These are phyloP conservation scores for Coemansia sp. DNA, from an alignment of 192 early-diverging fungal species.

Conservation along the genomic window DNA sequence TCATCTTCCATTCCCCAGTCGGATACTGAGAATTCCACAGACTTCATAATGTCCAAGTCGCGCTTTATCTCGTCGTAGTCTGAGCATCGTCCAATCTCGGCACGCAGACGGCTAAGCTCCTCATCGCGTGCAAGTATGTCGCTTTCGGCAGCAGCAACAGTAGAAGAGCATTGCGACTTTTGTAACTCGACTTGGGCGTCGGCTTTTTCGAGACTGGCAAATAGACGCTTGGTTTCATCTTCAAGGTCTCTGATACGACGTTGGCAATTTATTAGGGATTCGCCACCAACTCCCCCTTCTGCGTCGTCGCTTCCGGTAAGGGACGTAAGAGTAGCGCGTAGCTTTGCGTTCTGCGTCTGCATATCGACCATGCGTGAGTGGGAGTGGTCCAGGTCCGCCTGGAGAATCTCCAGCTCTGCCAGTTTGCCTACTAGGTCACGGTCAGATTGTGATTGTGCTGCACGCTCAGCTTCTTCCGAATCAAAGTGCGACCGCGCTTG, in stretches of 20 bases:
- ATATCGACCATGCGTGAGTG: constrained; percentile 67
- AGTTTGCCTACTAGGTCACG: constrained; percentile 77
- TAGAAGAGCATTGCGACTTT: constrained; percentile 8
- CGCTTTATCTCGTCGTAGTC: constrained; percentile 87
- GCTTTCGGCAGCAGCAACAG: constrained; percentile 16
- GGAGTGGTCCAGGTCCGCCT: constrained; percentile 80
- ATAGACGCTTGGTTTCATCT: constrained; percentile 35
- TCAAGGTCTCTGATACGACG: constrained; percentile 35
- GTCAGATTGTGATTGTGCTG: constrained; percentile 64
- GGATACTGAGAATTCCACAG: constrained; percentile 65
- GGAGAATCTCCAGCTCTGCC: constrained; percentile 87
- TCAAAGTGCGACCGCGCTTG: constrained; percentile 69
- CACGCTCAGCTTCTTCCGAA: constrained; percentile 65
- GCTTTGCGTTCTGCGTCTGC: constrained; percentile 65
- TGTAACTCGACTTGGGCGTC: constrained; percentile 34
- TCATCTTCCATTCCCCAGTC: constrained; percentile 53
- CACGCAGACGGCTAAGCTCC: constrained; percentile 59
- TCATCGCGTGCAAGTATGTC: constrained; percentile 53
- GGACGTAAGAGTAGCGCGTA: constrained; percentile 47
- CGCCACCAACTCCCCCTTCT: constrained; percentile 7
- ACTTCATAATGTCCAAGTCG: constrained; percentile 75
- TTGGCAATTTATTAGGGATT: constrained; percentile 45
- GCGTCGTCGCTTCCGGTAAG: constrained; percentile 24
- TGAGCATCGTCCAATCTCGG: constrained; percentile 58
- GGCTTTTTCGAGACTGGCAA: constrained; percentile 33